phyloP scores from a whole-genome alignment of 345 rosid species.

The Triadica sebifera region DNA sequence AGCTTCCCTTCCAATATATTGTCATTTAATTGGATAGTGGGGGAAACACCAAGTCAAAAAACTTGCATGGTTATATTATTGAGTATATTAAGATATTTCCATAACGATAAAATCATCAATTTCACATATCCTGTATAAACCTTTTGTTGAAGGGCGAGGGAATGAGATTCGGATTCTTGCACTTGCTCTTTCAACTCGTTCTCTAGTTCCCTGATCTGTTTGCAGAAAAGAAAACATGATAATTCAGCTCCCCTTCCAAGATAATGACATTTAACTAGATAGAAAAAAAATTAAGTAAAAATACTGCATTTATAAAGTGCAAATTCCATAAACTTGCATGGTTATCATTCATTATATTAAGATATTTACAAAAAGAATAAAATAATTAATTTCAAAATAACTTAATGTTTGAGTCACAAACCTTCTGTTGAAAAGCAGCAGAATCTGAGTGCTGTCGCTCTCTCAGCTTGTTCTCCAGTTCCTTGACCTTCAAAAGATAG shows the following conservation, averaged over 20 bases:
- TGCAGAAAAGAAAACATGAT: conserved; percentile 2
- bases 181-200: conserved; percentile 59
- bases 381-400: background rate
- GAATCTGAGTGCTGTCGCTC: conserved; percentile 62
- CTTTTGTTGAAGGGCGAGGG: conserved; percentile 55
- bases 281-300: background rate
- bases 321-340: background rate
- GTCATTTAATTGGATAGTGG: no score
- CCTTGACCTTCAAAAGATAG: conserved; percentile 52
- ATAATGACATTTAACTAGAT: background rate
- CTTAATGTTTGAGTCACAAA: conserved; percentile 12
- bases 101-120: no score
- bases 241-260: background rate
- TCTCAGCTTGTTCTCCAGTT: conserved; percentile 63
- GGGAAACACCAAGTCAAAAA: no score
- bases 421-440: conserved; percentile 55
- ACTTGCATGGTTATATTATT: no score
- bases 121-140: conserved; percentile 24
- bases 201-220: conserved; percentile 74
- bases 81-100: no score
- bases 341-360: background rate
- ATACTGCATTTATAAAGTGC: no score
- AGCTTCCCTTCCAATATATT: background rate
- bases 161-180: conserved; percentile 51
- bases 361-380: background rate